phyloP scores from a whole-genome alignment of 2,329 filamentous ascomycete genomes.

The Aureobasidium zeae region DNA sequence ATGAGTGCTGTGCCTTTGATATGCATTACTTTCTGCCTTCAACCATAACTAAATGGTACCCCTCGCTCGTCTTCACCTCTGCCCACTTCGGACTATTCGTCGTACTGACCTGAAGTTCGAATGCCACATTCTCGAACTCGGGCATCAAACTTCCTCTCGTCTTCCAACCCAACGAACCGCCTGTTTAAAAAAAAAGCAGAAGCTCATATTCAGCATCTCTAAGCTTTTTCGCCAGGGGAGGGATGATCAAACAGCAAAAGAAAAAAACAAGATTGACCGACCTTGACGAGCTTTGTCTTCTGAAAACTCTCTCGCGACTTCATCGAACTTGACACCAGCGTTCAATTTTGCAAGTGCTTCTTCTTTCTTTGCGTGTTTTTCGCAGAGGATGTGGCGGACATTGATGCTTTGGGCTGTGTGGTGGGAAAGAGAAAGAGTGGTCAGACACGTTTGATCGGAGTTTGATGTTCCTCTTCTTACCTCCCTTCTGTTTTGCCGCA shows the following conservation, averaged over 20 bases:
- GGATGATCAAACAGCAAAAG: too few species aligned
- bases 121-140: constrained; percentile 65
- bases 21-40: constrained; percentile 49
- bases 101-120: constrained; percentile 56
- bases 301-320: constrained; percentile 61
- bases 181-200: constrained; percentile 40
- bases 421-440: background rate
- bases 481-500: constrained; percentile 40
- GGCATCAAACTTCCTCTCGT: constrained; percentile 56
- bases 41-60: constrained; percentile 76
- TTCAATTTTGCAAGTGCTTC: constrained; percentile 61
- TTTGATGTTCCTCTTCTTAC: too few species aligned
- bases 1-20: too few species aligned
- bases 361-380: constrained; percentile 70
- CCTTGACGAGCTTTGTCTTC: constrained; percentile 67
- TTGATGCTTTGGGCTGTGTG: constrained; percentile 54
- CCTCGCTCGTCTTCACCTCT: constrained; percentile 64
- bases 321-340: constrained; percentile 61
- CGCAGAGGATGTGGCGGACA: constrained; percentile 66
- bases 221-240: too few species aligned
- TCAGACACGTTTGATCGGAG: background rate
- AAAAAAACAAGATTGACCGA: too few species aligned
- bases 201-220: background rate
- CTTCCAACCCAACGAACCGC: constrained; percentile 66
- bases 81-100: constrained; percentile 55